These are phyloP conservation scores for Thielaviopsis euricoi DNA, from an alignment of 2,329 filamentous ascomycete species.

Conservation along the genomic window DNA sequence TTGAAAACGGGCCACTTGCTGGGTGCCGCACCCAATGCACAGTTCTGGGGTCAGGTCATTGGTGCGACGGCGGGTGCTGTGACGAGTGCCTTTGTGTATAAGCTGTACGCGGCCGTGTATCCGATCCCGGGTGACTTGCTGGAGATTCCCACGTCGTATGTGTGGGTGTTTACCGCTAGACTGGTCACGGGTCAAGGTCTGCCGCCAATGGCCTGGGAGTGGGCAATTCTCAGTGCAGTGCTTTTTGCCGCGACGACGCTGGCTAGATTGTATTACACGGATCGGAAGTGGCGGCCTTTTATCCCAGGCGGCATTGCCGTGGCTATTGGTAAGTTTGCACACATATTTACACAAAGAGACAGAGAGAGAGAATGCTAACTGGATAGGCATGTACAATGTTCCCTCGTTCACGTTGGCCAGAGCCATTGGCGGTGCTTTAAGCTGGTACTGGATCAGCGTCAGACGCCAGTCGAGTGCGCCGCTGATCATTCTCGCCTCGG, in stretches of 20 bases:
- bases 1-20: constrained; percentile 90
- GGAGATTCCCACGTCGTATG: constrained; percentile 83
- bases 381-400: constrained; percentile 82
- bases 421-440: constrained; percentile 57
- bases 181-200: constrained; percentile 83
- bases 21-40: constrained; percentile 79
- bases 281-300: constrained; percentile 51
- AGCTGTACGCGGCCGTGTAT: constrained; percentile 76
- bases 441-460: constrained; percentile 58
- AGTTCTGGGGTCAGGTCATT: constrained; percentile 93
- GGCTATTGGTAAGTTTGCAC: constrained; percentile 49
- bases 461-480: constrained; percentile 46
- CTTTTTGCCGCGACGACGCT: constrained; percentile 59
- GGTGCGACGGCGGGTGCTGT: constrained; percentile 76
- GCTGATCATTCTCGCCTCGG: constrained; percentile 71
- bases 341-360: no score
- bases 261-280: constrained; percentile 42
- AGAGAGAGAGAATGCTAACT: not conserved
- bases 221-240: constrained; percentile 55
- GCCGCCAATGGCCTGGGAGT: constrained; percentile 67
- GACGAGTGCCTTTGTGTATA: constrained; percentile 73
- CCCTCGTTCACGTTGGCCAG: constrained; percentile 88
- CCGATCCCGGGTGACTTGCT: constrained; percentile 77
- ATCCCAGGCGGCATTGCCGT: constrained; percentile 91
- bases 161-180: constrained; percentile 93